Percentiles rank a stretch among this genome's conserved stretches.
Conservation (phyloP, 2,329 filamentous ascomycete species). For the Aureobasidium sp. region DNA sequence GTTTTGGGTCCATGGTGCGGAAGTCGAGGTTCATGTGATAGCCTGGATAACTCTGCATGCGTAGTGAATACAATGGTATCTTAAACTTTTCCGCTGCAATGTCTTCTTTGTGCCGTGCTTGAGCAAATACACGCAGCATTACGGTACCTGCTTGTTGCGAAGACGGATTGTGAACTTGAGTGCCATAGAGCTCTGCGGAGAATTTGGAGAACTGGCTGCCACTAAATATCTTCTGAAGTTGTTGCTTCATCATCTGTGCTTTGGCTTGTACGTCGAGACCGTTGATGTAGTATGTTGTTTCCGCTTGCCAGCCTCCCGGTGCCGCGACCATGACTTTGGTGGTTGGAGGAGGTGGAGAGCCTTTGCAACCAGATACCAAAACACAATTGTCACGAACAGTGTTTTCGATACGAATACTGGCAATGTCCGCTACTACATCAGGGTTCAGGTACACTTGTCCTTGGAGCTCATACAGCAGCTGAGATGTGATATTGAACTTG, state of each 20-base stretch:
- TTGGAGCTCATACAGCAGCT: constrained; percentile 48
- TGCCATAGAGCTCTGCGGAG: constrained; percentile 21
- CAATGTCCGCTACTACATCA: constrained; percentile 47
- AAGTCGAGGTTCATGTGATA: constrained; percentile 25
- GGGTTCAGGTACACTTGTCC: constrained; percentile 51
- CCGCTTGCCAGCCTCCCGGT: constrained; percentile 40
- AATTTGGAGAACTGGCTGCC: constrained; percentile 20
- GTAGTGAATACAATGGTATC: constrained; percentile 21
- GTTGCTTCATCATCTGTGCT: constrained; percentile 38
- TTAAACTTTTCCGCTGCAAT: constrained; percentile 25
- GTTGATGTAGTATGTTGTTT: constrained; percentile 37
- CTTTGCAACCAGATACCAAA: constrained; percentile 37
- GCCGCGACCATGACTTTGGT: constrained; percentile 44
- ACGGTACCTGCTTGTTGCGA: constrained; percentile 31
- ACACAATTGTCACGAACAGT: constrained; percentile 40
- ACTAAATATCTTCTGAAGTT: constrained; percentile 34
- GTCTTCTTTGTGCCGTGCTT: constrained; percentile 23
- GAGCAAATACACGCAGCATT: constrained; percentile 32
- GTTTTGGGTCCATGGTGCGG: constrained; percentile 19
- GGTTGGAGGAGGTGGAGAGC: constrained; percentile 40
- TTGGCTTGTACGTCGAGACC: constrained; percentile 41
- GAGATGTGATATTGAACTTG: constrained; percentile 44
- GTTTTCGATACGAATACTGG: constrained; percentile 46
- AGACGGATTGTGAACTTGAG: constrained; percentile 26
- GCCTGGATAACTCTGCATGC: constrained; percentile 28